Percentiles rank a stretch among this genome's conserved stretches.
phyloP scores from a whole-genome alignment of 495 filamentous ascomycete genomes.

The Aspergillus asperescens region DNA sequence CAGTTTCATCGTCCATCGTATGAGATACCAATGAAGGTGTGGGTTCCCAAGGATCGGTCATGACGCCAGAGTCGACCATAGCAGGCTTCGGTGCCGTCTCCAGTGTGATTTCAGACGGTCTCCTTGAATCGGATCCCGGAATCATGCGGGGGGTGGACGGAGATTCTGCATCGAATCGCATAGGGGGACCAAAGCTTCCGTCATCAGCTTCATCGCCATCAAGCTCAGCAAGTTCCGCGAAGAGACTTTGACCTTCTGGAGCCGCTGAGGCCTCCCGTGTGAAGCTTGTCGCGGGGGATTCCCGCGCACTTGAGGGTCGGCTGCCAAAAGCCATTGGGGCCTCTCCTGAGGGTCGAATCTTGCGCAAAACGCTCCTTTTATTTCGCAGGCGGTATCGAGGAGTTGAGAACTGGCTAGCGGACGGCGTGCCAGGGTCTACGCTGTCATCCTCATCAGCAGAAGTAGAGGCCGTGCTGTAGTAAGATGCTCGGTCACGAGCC shows the following conservation, averaged over 20 bases:
- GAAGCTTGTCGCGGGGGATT: constrained; percentile 47
- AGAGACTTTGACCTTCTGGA: constrained; percentile 70
- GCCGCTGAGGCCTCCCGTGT: constrained; percentile 40
- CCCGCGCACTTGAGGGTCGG: constrained; percentile 44
- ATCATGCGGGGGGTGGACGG: constrained; percentile 49
- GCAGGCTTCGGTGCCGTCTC: constrained; percentile 27
- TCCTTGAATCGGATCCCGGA: constrained; percentile 33
- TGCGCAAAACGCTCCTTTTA: constrained; percentile 56
- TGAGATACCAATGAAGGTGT: constrained; percentile 3
- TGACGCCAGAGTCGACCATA: constrained; percentile 79
- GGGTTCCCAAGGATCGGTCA: constrained; percentile 72
- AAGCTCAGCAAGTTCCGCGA: constrained; percentile 80
- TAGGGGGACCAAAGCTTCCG: constrained; percentile 36
- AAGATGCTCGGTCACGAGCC: constrained; percentile 58
- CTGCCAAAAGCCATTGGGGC: constrained; percentile 50
- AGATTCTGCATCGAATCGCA: constrained; percentile 35
- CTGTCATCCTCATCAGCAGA: constrained; percentile 74
- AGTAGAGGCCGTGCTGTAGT: constrained; percentile 84
- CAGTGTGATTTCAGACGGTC: constrained; percentile 32
- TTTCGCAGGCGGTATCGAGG: constrained; percentile 67
- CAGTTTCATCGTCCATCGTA: constrained; percentile 1
- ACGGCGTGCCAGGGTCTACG: constrained; percentile 46
- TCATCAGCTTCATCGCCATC: constrained; percentile 63
- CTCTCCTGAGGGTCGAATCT: constrained; percentile 62
- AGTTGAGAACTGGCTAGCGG: constrained; percentile 55